Percentiles rank a stretch among this genome's conserved stretches.
Evolutionary conservation across 805 yeast genomes (phyloP).

Genomic region (Candida ascalaphidarum): DNA sequence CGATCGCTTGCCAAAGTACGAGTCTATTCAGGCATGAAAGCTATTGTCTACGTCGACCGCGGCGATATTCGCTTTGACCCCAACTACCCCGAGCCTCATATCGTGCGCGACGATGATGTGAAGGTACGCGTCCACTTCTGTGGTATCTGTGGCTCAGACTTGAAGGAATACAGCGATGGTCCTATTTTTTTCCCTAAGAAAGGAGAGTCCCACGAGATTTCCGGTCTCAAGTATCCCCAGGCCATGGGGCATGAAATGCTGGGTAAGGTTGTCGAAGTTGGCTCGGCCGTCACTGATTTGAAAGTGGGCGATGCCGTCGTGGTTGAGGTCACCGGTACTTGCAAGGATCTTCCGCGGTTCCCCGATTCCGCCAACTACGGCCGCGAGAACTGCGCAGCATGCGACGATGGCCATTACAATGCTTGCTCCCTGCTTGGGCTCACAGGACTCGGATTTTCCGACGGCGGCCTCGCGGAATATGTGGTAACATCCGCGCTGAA

Average conservation of each 20-base stretch:
- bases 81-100: slow-evolving; percentile 1
- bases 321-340: slow-evolving; percentile 55
- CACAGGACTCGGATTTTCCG: slow-evolving; percentile 46
- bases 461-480: slow-evolving; percentile 49
- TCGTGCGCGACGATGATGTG: slow-evolving; percentile 1
- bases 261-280: slow-evolving; percentile 38
- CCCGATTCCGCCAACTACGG: slow-evolving; percentile 18
- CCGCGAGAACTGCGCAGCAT: slow-evolving; percentile 34
- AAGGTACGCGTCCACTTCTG: slow-evolving; percentile 31
- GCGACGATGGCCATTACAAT: slow-evolving; percentile 42
- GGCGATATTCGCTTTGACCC: slow-evolving; percentile 1
- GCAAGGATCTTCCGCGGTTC: slow-evolving; percentile 38
- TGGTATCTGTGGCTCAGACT: slow-evolving; percentile 48
- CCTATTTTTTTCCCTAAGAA: slow-evolving; percentile 48
- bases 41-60: slow-evolving; percentile 1
- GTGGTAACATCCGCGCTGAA: slow-evolving; percentile 34
- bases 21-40: too few relatives aligned
- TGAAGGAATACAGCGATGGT: slow-evolving; percentile 42
- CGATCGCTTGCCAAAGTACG: too few relatives aligned
- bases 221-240: slow-evolving; percentile 20
- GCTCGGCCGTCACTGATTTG: slow-evolving; percentile 34
- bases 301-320: slow-evolving; percentile 35
- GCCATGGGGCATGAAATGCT: slow-evolving; percentile 50
- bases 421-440: slow-evolving; percentile 42
- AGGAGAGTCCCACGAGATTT: slow-evolving; percentile 14